Evolutionary conservation across 495 filamentous ascomycete species (phyloP).

Genomic region (Tuber microsphaerosporum): DNA sequence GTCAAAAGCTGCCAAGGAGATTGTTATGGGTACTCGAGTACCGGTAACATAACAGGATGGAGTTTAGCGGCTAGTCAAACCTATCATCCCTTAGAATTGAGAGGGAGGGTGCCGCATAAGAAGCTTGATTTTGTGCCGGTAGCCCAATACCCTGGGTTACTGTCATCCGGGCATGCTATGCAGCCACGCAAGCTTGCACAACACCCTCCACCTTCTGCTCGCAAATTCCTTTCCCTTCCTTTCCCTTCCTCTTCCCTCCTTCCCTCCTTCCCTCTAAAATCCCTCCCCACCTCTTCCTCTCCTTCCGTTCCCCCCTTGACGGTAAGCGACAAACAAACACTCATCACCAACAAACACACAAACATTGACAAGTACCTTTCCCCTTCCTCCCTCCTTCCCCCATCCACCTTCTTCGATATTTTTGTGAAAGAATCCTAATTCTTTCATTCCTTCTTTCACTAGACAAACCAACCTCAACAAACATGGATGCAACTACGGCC

Average conservation of each 20-base stretch:
- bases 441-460: neutral
- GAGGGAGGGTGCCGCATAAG: neutral
- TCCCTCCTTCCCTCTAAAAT: neutral
- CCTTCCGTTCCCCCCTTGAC: neutral
- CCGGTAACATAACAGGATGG: neutral
- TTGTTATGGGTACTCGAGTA: neutral
- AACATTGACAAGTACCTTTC: neutral
- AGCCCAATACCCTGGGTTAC: neutral
- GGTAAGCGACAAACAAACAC: neutral
- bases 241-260: neutral
- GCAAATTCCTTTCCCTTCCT: neutral
- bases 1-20: slow-evolving; percentile 1
- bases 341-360: neutral
- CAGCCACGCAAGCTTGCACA: slow-evolving; percentile 1
- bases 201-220: neutral
- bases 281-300: neutral
- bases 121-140: neutral
- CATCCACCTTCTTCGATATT: neutral
- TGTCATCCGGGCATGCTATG: neutral
- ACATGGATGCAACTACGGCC: neutral
- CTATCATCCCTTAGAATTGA: neutral
- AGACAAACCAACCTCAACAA: neutral
- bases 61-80: neutral
- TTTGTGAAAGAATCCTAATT: neutral
- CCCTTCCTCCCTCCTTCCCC: neutral